These are phyloP conservation scores for Pseudogymnoascus sp. DNA, from an alignment of 2,329 filamentous ascomycete genomes.

Conservation along the genomic window DNA sequence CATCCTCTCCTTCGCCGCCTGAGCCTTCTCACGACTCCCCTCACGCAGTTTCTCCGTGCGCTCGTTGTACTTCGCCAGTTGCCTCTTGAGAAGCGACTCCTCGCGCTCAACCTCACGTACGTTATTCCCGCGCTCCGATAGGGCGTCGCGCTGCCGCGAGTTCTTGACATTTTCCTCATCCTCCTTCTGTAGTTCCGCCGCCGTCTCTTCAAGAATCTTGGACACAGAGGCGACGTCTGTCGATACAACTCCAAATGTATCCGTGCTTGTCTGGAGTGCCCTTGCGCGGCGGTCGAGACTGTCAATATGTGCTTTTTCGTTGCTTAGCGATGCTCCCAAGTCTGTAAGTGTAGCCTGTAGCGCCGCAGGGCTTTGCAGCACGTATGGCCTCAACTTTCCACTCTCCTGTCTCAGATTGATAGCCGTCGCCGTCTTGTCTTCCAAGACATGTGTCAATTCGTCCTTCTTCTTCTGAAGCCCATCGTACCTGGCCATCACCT, in stretches of 20 bases:
- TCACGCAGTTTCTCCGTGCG: slow-evolving; percentile 76
- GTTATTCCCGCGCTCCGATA: slow-evolving; percentile 81
- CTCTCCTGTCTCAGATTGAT: slow-evolving; percentile 74
- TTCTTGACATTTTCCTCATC: slow-evolving; percentile 82
- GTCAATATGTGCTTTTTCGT: slow-evolving; percentile 80
- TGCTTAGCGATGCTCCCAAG: slow-evolving; percentile 66
- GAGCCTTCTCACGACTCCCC: slow-evolving; percentile 72
- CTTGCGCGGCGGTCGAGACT: slow-evolving; percentile 78
- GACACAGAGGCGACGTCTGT: slow-evolving; percentile 82
- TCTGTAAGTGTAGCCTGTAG: slow-evolving; percentile 78
- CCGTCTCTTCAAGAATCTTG: slow-evolving; percentile 81
- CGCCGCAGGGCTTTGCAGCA: slow-evolving; percentile 76
- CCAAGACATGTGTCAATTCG: slow-evolving; percentile 62
- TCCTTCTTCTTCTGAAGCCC: slow-evolving; percentile 73
- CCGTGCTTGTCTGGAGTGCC: slow-evolving; percentile 82
- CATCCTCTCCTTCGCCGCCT: slow-evolving; percentile 79
- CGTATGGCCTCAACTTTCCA: slow-evolving; percentile 83
- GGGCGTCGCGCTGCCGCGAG: slow-evolving; percentile 72
- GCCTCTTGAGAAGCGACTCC: slow-evolving; percentile 73
- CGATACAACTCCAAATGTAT: slow-evolving; percentile 78
- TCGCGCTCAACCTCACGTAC: slow-evolving; percentile 86
- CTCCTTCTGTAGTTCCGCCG: slow-evolving; percentile 76
- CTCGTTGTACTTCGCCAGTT: slow-evolving; percentile 78
- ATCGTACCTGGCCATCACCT: slow-evolving; percentile 74
- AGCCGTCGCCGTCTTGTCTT: slow-evolving; percentile 63